Conservation (phyloP, 805 yeast genomes). For the Candida montana region DNA sequence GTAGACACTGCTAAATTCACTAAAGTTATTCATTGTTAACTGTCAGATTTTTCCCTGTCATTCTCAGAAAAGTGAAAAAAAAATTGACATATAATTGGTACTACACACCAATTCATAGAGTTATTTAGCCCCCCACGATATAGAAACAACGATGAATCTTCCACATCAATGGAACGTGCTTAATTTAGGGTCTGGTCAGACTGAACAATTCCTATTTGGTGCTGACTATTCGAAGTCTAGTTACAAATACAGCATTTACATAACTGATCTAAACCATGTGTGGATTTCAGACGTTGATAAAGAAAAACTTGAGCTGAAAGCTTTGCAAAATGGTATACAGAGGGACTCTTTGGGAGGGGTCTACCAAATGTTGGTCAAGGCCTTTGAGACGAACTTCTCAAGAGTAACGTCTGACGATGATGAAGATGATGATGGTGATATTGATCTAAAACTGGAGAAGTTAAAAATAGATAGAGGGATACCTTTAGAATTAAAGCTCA, state of each 20-base stretch:
- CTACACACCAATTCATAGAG: too few species aligned
- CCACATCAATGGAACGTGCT: slow-evolving; percentile 22
- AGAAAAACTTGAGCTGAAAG: slow-evolving; percentile 13
- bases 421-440: slow-evolving; percentile 6
- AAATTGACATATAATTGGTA: not conserved
- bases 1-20: too few species aligned
- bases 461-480: slow-evolving; percentile 14
- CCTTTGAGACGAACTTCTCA: slow-evolving; percentile 14
- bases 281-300: slow-evolving; percentile 21
- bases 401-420: not conserved
- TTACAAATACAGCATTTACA: slow-evolving; percentile 13
- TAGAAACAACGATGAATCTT: slow-evolving; percentile 10
- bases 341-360: slow-evolving; percentile 9
- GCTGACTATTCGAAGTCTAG: slow-evolving; percentile 12
- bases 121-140: too few species aligned
- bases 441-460: slow-evolving; percentile 7
- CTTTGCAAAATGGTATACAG: slow-evolving; percentile 15
- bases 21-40: too few species aligned
- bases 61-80: too few species aligned
- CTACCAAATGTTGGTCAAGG: slow-evolving; percentile 9
- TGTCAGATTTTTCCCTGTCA: too few species aligned
- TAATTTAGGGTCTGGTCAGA: slow-evolving; percentile 5
- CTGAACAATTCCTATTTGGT: slow-evolving; percentile 16
- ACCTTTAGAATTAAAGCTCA: slow-evolving; percentile 17
- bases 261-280: slow-evolving; percentile 21